Conservation (phyloP, 2,329 filamentous ascomycete genomes). For the Zasmidium cellare region DNA sequence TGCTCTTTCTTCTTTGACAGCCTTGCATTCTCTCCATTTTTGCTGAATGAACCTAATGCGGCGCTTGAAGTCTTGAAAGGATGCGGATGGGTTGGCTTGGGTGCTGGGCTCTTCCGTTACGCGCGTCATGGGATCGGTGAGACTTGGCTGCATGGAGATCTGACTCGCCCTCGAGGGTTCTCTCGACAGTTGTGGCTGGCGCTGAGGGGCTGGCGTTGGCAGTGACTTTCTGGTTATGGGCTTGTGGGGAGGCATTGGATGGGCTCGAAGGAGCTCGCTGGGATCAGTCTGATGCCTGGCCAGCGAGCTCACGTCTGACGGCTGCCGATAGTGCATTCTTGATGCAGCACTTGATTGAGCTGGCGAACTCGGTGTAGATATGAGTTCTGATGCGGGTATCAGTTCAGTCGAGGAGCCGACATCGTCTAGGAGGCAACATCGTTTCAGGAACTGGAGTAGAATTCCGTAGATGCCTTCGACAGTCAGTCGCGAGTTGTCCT, state of each 20-base stretch:
- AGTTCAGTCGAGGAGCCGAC: conserved; percentile 25
- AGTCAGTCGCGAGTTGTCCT: conserved; percentile 24
- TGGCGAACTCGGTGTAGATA: conserved; percentile 19
- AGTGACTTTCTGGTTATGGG: not conserved
- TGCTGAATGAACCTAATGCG: conserved; percentile 36
- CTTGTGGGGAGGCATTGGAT: not conserved
- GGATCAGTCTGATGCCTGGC: conserved; percentile 24
- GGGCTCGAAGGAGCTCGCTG: conserved; percentile 8
- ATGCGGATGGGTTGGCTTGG: conserved; percentile 19
- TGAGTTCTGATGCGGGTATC: conserved; percentile 25
- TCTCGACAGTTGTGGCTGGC: not conserved
- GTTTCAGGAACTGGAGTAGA: conserved; percentile 34
- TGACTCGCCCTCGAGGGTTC: conserved; percentile 7
- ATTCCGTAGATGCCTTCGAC: conserved; percentile 31
- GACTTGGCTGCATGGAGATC: conserved; percentile 4
- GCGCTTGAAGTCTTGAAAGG: conserved; percentile 36
- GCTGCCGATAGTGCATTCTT: conserved; percentile 7
- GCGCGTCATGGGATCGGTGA: not conserved
- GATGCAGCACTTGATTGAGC: conserved; percentile 7
- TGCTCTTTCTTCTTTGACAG: conserved; percentile 12
- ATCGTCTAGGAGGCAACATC: conserved; percentile 38
- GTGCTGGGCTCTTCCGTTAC: conserved; percentile 5
- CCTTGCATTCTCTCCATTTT: conserved; percentile 32
- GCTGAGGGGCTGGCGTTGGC: conserved; percentile 3
- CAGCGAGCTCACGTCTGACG: conserved; percentile 19